Evolutionary conservation across 2,329 filamentous ascomycete species (phyloP).

Genomic region (Proliferodiscus dingleyae): DNA sequence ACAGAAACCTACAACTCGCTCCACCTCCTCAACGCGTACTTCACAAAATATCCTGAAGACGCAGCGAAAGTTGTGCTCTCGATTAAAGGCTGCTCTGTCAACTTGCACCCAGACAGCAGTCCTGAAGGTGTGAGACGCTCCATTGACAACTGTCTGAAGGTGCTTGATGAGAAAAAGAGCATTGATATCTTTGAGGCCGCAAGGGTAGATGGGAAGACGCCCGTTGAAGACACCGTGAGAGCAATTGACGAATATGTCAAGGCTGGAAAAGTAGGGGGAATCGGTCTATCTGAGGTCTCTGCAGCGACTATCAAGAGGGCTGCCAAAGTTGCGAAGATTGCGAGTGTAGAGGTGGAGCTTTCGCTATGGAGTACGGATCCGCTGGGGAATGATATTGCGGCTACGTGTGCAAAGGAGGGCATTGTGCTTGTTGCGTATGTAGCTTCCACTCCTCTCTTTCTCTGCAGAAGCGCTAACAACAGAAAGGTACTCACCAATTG

Average conservation of each 20-base stretch:
- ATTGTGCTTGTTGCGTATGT: constrained; percentile 61
- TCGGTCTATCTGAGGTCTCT: constrained; percentile 40
- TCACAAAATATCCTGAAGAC: constrained; percentile 58
- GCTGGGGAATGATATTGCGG: constrained; percentile 35
- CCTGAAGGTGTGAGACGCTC: constrained; percentile 50
- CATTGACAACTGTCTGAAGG: constrained; percentile 50
- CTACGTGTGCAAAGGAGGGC: constrained; percentile 53
- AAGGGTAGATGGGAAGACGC: constrained; percentile 39
- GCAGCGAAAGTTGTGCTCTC: constrained; percentile 56
- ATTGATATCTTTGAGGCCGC: constrained; percentile 52
- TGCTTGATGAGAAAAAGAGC: constrained; percentile 44
- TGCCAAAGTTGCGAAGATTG: constrained; percentile 36
- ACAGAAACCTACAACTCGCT: constrained; percentile 52
- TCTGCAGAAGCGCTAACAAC: constrained; percentile 10
- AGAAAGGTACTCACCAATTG: constrained; percentile 60
- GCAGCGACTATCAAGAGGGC: constrained; percentile 39
- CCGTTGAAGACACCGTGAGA: constrained; percentile 36
- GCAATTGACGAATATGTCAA: constrained; percentile 35
- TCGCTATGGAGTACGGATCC: constrained; percentile 37
- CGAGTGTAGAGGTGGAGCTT: constrained; percentile 44
- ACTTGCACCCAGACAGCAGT: constrained; percentile 44
- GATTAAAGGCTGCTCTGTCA: constrained; percentile 53
- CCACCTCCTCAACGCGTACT: constrained; percentile 56
- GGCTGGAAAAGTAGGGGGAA: constrained; percentile 40
- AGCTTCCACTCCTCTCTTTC: not conserved